Evolutionary conservation across 2,329 filamentous ascomycete species (phyloP).

Genomic region (Alternaria viburni): DNA sequence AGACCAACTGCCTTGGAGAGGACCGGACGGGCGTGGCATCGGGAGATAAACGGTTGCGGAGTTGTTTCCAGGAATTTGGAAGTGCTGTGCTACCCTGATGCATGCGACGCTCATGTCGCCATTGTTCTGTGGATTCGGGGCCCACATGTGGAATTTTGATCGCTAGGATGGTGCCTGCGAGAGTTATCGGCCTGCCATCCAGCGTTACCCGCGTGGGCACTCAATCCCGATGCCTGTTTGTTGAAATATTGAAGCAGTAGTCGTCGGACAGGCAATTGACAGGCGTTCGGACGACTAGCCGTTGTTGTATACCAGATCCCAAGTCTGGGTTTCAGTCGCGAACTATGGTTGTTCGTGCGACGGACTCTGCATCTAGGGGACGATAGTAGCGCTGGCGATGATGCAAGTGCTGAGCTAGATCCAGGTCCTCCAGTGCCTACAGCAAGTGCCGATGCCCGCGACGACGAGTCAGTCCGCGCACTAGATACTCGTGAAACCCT

Average conservation of each 20-base stretch:
- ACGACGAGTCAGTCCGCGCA: constrained; percentile 1
- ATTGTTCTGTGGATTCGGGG: not conserved
- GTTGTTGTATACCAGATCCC: not conserved
- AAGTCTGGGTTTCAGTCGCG: constrained; percentile 4
- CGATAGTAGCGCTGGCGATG: not conserved
- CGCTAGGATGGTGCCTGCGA: not conserved
- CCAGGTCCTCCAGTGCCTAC: not conserved
- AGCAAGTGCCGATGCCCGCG: constrained; percentile 7
- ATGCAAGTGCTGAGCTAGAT: not conserved
- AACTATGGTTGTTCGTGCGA: constrained; percentile 3
- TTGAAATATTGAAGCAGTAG: not conserved
- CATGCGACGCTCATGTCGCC: not conserved
- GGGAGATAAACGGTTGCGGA: not conserved
- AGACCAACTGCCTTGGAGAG: not conserved
- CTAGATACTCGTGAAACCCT: constrained; percentile 1
- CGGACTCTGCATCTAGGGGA: not conserved
- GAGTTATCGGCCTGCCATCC: not conserved
- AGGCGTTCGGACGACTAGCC: not conserved
- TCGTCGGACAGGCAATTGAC: not conserved
- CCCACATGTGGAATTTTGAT: not conserved
- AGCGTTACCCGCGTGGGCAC: not conserved
- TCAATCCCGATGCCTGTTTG: not conserved
- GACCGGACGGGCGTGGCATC: not conserved
- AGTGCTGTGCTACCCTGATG: not conserved
- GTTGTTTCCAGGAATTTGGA: not conserved